Evolutionary conservation across 164 flowering plant genomes (phyloP).

Genomic region (Umbilicus rupestris): DNA sequence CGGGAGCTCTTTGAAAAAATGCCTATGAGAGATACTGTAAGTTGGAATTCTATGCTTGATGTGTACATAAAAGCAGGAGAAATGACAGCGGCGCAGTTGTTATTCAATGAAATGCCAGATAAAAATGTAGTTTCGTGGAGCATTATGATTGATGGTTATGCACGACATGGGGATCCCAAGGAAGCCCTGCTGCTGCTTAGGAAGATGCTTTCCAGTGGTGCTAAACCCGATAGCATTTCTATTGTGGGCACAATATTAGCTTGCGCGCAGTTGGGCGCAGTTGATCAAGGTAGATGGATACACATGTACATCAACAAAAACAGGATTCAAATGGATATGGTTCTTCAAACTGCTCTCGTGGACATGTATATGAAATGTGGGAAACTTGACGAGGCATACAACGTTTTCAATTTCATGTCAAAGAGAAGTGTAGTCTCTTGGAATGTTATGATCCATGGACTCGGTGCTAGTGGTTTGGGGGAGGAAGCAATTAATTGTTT

Average conservation of each 20-base stretch:
- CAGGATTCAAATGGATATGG: constrained; percentile 18
- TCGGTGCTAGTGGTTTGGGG: constrained; percentile 27
- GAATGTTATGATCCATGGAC: constrained; percentile 30
- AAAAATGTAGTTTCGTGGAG: constrained; percentile 17
- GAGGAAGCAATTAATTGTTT: constrained; percentile 20
- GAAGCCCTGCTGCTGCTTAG: constrained; percentile 21
- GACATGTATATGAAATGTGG: constrained; percentile 18
- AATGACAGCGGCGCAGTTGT: not conserved
- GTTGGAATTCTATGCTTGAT: constrained; percentile 6
- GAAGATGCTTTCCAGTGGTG: constrained; percentile 17
- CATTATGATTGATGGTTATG: constrained; percentile 24
- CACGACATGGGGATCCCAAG: constrained; percentile 15
- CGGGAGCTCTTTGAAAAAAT: constrained; percentile 17
- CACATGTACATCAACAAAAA: constrained; percentile 18
- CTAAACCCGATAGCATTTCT: constrained; percentile 21
- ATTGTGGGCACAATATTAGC: constrained; percentile 25
- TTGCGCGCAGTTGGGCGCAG: constrained; percentile 26
- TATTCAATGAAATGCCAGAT: not conserved
- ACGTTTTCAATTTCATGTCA: constrained; percentile 18
- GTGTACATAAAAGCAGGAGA: not conserved
- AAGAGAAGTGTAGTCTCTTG: constrained; percentile 23
- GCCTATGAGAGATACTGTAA: constrained; percentile 18
- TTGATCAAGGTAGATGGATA: constrained; percentile 24
- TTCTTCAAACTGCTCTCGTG: constrained; percentile 27
- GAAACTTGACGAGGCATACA: constrained; percentile 14